Evolutionary conservation across 2,329 filamentous ascomycete genomes (phyloP), one percentile per base, ranked within the genome.

Genomic region (Diaporthe ampelina): DNA sequence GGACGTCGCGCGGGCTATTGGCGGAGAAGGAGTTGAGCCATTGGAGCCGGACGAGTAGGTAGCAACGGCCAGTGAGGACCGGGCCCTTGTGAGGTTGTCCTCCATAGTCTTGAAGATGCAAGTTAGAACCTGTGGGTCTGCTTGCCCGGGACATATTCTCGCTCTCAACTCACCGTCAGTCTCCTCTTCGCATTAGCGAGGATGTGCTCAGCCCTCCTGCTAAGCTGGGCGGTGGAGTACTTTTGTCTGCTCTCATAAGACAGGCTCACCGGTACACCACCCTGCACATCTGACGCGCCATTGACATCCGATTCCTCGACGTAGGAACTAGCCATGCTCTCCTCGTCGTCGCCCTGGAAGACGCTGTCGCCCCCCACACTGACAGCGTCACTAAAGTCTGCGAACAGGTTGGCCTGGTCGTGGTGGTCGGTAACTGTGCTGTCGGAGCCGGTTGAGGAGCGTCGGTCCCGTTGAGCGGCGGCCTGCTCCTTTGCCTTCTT

Each of bases 161-260:
- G 24, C 59, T n/a, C 19, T n/a, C 26, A n/a, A 84, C 94, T 82
- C 88, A 97, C 95, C 81, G 94, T 97, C 76, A 98, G 87, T 78
- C 95, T 90, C 82, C 92, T 93, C 85, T 98, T 98, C 43, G 96
- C 96, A 83, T 97, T 98, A 73, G 95, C 94, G 72, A 98, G 88
- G 80, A 98, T 98, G 80, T 95, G 88, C 81, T 98, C 95, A 1
- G 95, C 95, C 79, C 95, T 91, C 78, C 93, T 92, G 82, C 94
- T 96, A 76, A 97, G 85, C 32, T 94, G 91, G 21, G 89, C 91
- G 65, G 94, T 94, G 4, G 94, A 94, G 79, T 93, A 91, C 58
- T 88, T 87, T 72, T 93, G 90, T 73, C 91, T 90, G 4, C 89
- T 77, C 76, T 76, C 76, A 52, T 77, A 76, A 37, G 77, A 83